These are phyloP conservation scores for Amanita rubescens DNA, from an alignment of 768 basidiomycete genomes.

Conservation along the genomic window DNA sequence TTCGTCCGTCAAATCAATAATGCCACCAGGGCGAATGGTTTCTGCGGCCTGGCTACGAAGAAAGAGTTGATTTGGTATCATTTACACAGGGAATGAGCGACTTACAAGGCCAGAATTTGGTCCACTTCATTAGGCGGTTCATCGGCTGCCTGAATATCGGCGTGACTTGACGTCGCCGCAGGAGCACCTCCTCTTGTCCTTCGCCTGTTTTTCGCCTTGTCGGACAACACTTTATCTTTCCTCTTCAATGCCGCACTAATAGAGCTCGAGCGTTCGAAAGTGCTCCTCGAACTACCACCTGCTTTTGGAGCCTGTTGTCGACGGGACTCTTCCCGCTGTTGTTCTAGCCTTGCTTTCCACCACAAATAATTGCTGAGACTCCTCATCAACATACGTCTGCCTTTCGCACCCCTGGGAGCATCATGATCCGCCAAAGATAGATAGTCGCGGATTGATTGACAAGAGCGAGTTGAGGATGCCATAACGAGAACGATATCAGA, in stretches of 20 bases:
- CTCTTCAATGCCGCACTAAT: constrained; percentile 71
- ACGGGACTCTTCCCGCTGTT: constrained; percentile 23
- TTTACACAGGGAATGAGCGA: background rate
- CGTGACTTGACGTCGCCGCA: constrained; percentile 14
- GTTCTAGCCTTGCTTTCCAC: constrained; percentile 63
- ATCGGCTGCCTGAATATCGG: constrained; percentile 19
- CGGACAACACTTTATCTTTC: constrained; percentile 62
- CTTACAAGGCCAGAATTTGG: constrained; percentile 4
- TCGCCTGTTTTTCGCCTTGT: constrained; percentile 56
- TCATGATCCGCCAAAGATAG: constrained; percentile 56
- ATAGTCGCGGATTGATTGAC: constrained; percentile 71
- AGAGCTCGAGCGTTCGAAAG: constrained; percentile 22
- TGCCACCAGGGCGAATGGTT: background rate
- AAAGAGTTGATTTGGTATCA: background rate
- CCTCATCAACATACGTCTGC: constrained; percentile 71
- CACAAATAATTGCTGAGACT: constrained; percentile 67
- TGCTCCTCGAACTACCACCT: constrained; percentile 19
- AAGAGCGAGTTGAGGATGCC: constrained; percentile 74
- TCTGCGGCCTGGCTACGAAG: constrained; percentile 24
- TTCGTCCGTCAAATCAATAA: constrained; percentile 19
- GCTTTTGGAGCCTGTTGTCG: background rate
- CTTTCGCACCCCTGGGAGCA: constrained; percentile 54
- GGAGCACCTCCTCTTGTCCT: constrained; percentile 72
- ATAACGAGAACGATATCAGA: constrained; percentile 81
- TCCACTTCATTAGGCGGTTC: constrained; percentile 33